Evolutionary conservation across 352 stramenopile genomes (phyloP), one percentile per base, ranked within the genome.

Genomic region (Hyphochytrium catenoides): DNA sequence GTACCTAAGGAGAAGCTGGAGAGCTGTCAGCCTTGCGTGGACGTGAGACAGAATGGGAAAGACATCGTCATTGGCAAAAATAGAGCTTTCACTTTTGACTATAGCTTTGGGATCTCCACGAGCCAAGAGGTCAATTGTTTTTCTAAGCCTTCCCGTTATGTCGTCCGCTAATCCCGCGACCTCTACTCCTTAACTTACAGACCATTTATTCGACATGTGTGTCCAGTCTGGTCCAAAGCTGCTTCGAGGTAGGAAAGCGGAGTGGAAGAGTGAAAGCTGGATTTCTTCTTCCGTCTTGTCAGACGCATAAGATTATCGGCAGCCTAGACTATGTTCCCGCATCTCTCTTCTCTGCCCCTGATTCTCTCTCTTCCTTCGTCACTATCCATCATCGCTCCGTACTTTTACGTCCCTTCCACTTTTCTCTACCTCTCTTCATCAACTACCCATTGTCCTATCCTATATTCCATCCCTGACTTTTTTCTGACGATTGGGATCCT

Each of bases 71-170:
- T 77, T n/a, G 68, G 70, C 24, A 74, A 67, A 40, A 69, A 87
- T 39, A 62, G 62, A 12, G 55, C 60, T 26, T 91, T 87, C 47
- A 88, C 75, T 19, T 91, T 87, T 29, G 75, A 91, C 44, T 63
- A 72, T 12, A 65, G 86, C 9, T 71, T 86, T 26, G 70, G 71
- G 0, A 45, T 73, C 15, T 56, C 56, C 7, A 76, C 59, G 31
- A 54, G 49, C 4, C 75, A 91, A 46, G 39, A 52, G 46, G 65
- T 73, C 43, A 18, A 48, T 22, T 9, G 4, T 26, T 38, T 14
- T 6, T 4, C 8, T 15, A 8, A 46, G 19, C 14, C 15, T 28
- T 14, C 22, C 37, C 3, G 34, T 18, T n/a, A 24, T 0, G 39
- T 12, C 11, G 29, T 36, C 17, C 16, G 1, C 26, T 30, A 15